These are phyloP conservation scores for Calamus simplicifolius DNA, from an alignment of 176 grass and related monocot species.

Conservation along the genomic window DNA sequence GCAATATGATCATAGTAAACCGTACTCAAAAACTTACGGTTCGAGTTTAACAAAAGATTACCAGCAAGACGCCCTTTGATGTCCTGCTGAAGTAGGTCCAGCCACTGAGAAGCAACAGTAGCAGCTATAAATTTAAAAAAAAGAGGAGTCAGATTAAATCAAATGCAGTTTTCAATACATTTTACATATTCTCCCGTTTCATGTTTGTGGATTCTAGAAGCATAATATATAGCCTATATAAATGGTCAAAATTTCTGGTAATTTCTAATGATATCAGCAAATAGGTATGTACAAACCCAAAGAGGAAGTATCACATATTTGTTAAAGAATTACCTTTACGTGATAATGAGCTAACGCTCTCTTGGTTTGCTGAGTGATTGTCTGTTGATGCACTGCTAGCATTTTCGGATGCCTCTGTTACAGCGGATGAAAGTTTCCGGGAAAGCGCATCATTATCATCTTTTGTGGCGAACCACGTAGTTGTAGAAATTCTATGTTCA, in stretches of 20 bases:
- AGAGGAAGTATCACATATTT: too few relatives aligned
- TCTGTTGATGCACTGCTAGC: slow-evolving; percentile 27
- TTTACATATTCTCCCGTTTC: neutral
- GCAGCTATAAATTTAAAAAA: slow-evolving; percentile 42
- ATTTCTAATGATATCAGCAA: too few relatives aligned
- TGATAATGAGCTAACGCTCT: slow-evolving; percentile 56
- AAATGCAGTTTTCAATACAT: neutral
- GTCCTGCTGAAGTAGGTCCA: slow-evolving; percentile 86
- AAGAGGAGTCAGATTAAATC: slow-evolving; percentile 1
- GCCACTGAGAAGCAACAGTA: slow-evolving; percentile 77
- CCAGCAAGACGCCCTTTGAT: slow-evolving; percentile 92
- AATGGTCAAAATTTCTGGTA: too few relatives aligned
- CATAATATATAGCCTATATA: too few relatives aligned
- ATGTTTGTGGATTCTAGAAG: too few relatives aligned
- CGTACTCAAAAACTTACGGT: neutral
- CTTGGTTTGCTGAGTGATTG: slow-evolving; percentile 43
- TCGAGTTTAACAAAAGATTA: slow-evolving; percentile 21
- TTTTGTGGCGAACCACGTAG: neutral
- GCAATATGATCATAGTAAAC: too few relatives aligned
- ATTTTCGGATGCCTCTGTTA: slow-evolving; percentile 38
- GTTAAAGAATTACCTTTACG: slow-evolving; percentile 36
- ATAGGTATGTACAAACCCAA: too few relatives aligned
- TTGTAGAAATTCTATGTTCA: slow-evolving; percentile 6
- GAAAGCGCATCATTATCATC: slow-evolving; percentile 33
- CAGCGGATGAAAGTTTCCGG: slow-evolving; percentile 54